Percentiles rank a stretch among this genome's conserved stretches.
These are phyloP conservation scores for Calonectria honghensis DNA, from an alignment of 2,329 filamentous ascomycete genomes.

Conservation along the genomic window DNA sequence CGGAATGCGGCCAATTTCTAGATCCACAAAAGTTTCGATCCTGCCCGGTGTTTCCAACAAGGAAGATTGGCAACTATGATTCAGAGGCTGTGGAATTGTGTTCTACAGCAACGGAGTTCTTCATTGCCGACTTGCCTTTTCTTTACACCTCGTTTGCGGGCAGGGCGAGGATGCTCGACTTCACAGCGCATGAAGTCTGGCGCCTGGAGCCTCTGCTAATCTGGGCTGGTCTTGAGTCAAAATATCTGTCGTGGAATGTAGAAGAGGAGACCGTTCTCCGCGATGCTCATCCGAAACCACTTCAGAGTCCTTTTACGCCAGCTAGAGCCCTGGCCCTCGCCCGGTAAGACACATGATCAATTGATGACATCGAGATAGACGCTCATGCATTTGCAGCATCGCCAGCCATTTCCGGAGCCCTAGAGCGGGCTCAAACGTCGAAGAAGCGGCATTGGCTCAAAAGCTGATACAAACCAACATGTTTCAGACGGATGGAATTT, in stretches of 20 bases:
- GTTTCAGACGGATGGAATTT: constrained; percentile 14
- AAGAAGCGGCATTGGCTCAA: constrained; percentile 27
- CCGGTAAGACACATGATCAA: constrained; percentile 33
- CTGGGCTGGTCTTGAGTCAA: constrained; percentile 47
- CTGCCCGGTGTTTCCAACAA: constrained; percentile 43
- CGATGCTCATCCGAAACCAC: neutral
- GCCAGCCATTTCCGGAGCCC: constrained; percentile 50
- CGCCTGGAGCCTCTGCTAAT: constrained; percentile 46
- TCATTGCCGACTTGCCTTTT: constrained; percentile 45
- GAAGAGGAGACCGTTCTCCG: constrained; percentile 31
- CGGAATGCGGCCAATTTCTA: constrained; percentile 45
- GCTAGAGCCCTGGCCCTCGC: constrained; percentile 44
- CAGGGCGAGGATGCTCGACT: constrained; percentile 47
- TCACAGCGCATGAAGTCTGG: constrained; percentile 49
- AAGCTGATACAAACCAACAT: constrained; percentile 21
- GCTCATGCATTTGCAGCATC: constrained; percentile 30
- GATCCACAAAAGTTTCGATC: constrained; percentile 41
- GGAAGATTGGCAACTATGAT: neutral
- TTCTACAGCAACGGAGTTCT: constrained; percentile 47
- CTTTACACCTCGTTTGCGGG: constrained; percentile 42
- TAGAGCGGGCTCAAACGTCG: constrained; percentile 22
- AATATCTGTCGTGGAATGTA: constrained; percentile 49
- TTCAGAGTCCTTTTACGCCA: constrained; percentile 33
- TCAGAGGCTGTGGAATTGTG: constrained; percentile 38
- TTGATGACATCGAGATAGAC: too few species aligned